Conservation (phyloP, 306 rosid genomes). For the Mimosa bimucronata region DNA sequence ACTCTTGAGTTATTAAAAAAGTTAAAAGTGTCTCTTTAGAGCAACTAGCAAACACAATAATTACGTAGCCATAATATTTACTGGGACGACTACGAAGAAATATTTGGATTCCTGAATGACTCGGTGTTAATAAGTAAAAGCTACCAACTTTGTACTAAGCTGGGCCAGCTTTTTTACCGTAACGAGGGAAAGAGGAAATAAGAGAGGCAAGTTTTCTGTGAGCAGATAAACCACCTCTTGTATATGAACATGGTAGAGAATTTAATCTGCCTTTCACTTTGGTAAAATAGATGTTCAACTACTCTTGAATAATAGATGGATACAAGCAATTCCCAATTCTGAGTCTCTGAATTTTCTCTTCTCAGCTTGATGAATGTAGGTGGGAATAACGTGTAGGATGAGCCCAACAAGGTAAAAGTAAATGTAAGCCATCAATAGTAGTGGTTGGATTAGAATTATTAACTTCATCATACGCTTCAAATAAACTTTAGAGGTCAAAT, state of each 20-base stretch:
- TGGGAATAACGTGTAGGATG: not conserved
- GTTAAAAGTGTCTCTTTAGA: not conserved
- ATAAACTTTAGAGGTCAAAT: too few species aligned
- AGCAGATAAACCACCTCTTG: slow-evolving; percentile 13
- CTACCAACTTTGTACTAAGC: slow-evolving; percentile 16
- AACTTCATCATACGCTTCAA: not conserved
- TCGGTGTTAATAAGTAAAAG: not conserved
- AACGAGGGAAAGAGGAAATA: not conserved
- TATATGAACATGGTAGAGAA: not conserved
- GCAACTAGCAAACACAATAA: not conserved
- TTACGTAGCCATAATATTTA: not conserved
- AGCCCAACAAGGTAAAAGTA: not conserved
- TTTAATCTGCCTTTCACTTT: not conserved
- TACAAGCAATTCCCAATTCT: not conserved
- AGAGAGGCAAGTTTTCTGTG: not conserved
- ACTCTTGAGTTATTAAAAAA: not conserved
- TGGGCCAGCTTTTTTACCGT: slow-evolving; percentile 16
- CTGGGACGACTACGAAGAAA: not conserved
- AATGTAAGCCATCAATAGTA: not conserved
- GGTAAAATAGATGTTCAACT: not conserved
- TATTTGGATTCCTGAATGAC: not conserved
- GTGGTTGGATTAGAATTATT: not conserved
- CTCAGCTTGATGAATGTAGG: not conserved
- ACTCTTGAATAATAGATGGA: not conserved
- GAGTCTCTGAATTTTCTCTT: not conserved